Evolutionary conservation across 768 basidiomycete genomes (phyloP).

Genomic region (Daedaleopsis nitida): DNA sequence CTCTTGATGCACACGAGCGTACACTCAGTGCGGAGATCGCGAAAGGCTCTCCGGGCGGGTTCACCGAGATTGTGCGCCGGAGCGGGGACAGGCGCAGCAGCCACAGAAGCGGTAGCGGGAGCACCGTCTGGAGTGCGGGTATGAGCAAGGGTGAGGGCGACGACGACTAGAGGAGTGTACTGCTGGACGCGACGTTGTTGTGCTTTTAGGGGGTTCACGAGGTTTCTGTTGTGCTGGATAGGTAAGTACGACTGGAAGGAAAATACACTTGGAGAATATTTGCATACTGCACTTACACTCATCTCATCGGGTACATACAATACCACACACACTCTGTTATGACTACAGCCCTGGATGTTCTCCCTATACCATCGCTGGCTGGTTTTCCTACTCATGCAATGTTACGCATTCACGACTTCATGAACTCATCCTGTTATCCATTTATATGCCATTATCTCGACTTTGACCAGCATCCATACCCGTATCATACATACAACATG

Average conservation of each 20-base stretch:
- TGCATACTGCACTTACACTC: not conserved
- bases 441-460: conserved; percentile 11
- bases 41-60: conserved; percentile 71
- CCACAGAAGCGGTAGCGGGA: conserved; percentile 62
- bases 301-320: not conserved
- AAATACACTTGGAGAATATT: conserved; percentile 1
- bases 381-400: conserved; percentile 1
- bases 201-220: no score
- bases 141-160: conserved; percentile 62
- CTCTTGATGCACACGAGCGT: conserved; percentile 80
- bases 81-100: conserved; percentile 58
- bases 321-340: not conserved
- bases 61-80: conserved; percentile 71
- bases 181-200: not conserved
- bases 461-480: conserved; percentile 16
- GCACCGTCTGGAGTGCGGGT: conserved; percentile 88
- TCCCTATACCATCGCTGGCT: conserved; percentile 15
- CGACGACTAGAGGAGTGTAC: conserved; percentile 29
- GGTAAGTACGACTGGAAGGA: conserved; percentile 14
- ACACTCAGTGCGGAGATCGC: conserved; percentile 73
- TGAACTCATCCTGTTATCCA: conserved; percentile 9
- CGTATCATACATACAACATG: conserved; percentile 14
- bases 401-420: conserved; percentile 4
- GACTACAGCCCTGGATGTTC: not conserved
- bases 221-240: not conserved